Base-by-base conservation (phyloP, 768 basidiomycete species). In the Leccinum disarticulatum region DNA sequence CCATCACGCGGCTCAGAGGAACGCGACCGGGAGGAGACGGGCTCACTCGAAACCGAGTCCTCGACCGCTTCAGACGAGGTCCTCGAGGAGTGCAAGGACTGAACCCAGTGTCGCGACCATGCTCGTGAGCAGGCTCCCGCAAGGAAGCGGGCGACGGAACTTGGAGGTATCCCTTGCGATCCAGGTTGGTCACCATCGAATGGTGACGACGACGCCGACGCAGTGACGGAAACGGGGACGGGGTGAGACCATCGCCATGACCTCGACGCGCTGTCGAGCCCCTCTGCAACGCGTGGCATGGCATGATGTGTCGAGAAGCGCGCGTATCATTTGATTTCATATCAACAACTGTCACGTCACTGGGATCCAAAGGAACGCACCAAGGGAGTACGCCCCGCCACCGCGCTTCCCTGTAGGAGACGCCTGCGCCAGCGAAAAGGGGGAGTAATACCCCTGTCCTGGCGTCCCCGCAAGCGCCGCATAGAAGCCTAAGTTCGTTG, bases 391-490 rank as follows among this genome's bases (percentile, higher is more conserved):
- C n/a, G 54, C 28, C 43, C 53, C 54, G 9, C 11, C 46, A 51
- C 31, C 41, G 52, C 41, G n/a, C 41, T 41, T 41, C 41, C n/a
- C 41, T 10, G 9, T 41, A n/a, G n/a, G 41, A 41, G 41, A 41
- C 15, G 38, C 33, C 35, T 15, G 56, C 13, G 10, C 27, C 13
- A 3, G 11, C 2, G 56, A 27, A 57, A 63, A 70, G 17, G 68
- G 68, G 0, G 58, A 30, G 28, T 65, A 41, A 41, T 41, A 41
- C 38, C 17, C 38, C 38, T 41, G 17, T 17, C 57, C 68, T 25
- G 68, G 68, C 5, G 58, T 38, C 22, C 61, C 65, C n/a, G 61
- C 56, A 47, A 70, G 60, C 17, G 68, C 65, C n/a, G 62, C 61
- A 17, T 59, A 56, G 36, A 67, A 72, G 46, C 70, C 65, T 71